Evolutionary conservation across 371 early-diverging fungal species (phyloP), one percentile per base, ranked within the genome.

Genomic region (Capillidium heterosporum): DNA sequence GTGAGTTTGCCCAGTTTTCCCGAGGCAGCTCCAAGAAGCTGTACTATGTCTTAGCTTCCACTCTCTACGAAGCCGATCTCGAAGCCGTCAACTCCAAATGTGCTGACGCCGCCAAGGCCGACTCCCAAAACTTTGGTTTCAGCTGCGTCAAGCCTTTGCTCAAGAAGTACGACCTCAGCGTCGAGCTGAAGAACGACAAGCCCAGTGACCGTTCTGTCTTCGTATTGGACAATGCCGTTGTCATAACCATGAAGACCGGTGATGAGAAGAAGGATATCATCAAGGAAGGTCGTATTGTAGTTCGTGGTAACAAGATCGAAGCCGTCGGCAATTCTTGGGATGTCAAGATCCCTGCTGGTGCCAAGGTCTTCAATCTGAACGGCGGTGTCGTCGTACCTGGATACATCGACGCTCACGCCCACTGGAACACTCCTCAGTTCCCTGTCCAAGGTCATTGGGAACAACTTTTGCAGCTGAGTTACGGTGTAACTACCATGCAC

Each of bases 401-500:
- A 26, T 48, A 26, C 48, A 26, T 48, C n/a, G 48, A 48, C 27
- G 48, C 21, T 8, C 48, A 48, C 23, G 48, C 48, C 27, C 48
- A 48, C 27, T 48, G 48, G 48, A 26, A 21, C 23, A 27, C 48
- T 48, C 27, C 27, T 27, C 26, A 48, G 11, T 48, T 11, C 48
- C 48, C 48, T 10, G 48, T 27, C 27, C 48, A 27, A 26, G 21
- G 26, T 28, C 48, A 48, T n/a, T 48, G 48, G 48, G 26, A 48
- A 48, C 27, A 26, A 10, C 27, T 19, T 10, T 28, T 48, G 7
- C 26, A 21, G 5, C n/a, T 48, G 11, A 4, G 27, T 3, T 48
- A 48, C 27, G 48, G 48, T 48, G 48, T 48, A 27, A 48, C 48
- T 48, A 26, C 48, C 27, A 11, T 19, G 23, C 48, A 48, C 48